A percentile compares a stretch with the other conserved stretches of the same genome.
Conservation (phyloP, 176 grass and related monocot species). For the Hordeum vulgare region DNA sequence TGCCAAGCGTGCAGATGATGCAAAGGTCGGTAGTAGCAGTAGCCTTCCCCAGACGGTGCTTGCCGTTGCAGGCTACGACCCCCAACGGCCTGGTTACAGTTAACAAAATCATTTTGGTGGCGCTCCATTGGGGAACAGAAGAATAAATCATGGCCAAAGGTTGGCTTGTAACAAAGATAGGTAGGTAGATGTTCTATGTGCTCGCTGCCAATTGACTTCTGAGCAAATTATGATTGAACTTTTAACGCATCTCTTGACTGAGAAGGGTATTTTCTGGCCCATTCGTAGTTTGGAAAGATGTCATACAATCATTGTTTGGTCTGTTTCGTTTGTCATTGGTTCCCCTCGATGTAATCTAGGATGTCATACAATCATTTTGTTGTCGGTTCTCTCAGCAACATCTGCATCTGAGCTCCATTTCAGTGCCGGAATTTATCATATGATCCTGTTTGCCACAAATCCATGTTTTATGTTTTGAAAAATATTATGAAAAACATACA, state of each 20-base stretch:
- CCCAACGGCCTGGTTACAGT: slow-evolving; percentile 14
- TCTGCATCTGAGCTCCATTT: not conserved
- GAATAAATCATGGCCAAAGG: slow-evolving; percentile 18
- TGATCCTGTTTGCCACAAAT: no score
- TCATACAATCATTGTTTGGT: slow-evolving; percentile 1
- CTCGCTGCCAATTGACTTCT: slow-evolving; percentile 13
- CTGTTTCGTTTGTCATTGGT: not conserved
- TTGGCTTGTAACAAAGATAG: slow-evolving; percentile 11
- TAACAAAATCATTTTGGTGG: not conserved
- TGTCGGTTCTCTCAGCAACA: not conserved
- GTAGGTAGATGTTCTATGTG: slow-evolving; percentile 3
- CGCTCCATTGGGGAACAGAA: not conserved
- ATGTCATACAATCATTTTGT: not conserved
- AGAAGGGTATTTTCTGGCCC: slow-evolving; percentile 3
- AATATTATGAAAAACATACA: no score
- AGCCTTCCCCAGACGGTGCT: not conserved
- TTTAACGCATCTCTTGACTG: not conserved
- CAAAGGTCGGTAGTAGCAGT: slow-evolving; percentile 28
- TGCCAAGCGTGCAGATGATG: slow-evolving; percentile 31
- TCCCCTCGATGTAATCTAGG: not conserved
- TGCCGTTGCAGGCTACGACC: slow-evolving; percentile 13
- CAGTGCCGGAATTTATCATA: no score
- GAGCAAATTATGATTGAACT: slow-evolving; percentile 17
- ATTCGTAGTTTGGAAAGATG: slow-evolving; percentile 1
- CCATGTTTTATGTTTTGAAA: no score